phyloP scores from a whole-genome alignment of 208 protist genomes.

The Leishmania arabica region DNA sequence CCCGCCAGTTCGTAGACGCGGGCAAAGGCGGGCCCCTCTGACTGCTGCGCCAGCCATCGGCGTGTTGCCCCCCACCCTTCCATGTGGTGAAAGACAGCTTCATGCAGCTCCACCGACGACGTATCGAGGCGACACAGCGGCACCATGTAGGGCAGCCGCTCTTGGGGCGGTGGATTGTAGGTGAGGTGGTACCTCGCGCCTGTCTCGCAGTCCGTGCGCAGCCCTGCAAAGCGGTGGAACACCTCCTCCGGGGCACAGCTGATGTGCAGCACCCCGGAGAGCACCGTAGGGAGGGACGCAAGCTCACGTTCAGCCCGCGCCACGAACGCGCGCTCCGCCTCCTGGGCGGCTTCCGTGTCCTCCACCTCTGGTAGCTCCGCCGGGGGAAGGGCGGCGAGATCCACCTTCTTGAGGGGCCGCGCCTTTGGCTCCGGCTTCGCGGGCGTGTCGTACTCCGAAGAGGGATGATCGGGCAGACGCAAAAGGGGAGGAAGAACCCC shows the following conservation, averaged over 20 bases:
- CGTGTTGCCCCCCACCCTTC: constrained; percentile 52
- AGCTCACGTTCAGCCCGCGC: constrained; percentile 43
- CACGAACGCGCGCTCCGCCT: constrained; percentile 52
- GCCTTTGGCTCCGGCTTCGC: constrained; percentile 57
- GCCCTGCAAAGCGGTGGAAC: constrained; percentile 79
- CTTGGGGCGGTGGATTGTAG: constrained; percentile 70
- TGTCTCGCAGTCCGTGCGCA: constrained; percentile 82
- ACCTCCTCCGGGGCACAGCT: constrained; percentile 64
- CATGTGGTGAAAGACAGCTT: constrained; percentile 66
- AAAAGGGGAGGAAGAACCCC: constrained; percentile 16
- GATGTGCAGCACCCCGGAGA: constrained; percentile 67
- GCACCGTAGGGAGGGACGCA: constrained; percentile 30
- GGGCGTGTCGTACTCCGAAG: constrained; percentile 29
- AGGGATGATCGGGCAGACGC: constrained; percentile 20
- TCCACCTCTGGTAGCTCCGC: constrained; percentile 74
- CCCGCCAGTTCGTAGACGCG: constrained; percentile 71
- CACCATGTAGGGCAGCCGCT: constrained; percentile 69
- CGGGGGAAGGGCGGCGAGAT: constrained; percentile 63
- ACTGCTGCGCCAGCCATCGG: constrained; percentile 46
- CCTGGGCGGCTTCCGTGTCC: constrained; percentile 37
- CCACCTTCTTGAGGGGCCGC: constrained; percentile 56
- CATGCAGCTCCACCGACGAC: constrained; percentile 69
- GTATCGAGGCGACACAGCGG: constrained; percentile 62
- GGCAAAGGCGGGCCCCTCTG: constrained; percentile 19
- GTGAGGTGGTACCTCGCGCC: constrained; percentile 82